Evolutionary conservation across 78 protist species (phyloP).

Genomic region (Speleostelium caveatum): DNA sequence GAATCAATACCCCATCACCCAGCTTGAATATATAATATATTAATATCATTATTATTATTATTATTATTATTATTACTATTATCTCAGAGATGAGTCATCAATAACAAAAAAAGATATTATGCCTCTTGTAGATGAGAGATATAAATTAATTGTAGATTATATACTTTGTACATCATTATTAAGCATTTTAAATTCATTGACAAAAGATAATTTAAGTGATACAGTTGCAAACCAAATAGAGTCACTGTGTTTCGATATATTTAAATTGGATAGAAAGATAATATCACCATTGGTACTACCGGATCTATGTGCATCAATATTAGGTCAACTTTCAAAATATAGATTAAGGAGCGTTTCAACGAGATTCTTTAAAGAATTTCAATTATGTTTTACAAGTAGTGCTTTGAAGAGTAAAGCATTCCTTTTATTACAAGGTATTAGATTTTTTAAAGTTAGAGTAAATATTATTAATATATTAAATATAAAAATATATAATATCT

Average conservation of each 20-base stretch:
- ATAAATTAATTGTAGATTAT: conserved; percentile 73
- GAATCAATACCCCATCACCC: not conserved
- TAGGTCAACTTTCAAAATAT: conserved; percentile 65
- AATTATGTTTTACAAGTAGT: conserved; percentile 23
- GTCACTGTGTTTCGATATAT: conserved; percentile 56
- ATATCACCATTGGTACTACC: conserved; percentile 44
- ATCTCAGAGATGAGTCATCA: conserved; percentile 23
- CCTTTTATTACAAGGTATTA: conserved; percentile 60
- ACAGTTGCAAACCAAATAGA: conserved; percentile 51
- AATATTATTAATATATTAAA: conserved; percentile 10
- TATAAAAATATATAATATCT: too few species aligned
- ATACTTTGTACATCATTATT: conserved; percentile 59
- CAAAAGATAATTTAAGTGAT: conserved; percentile 55
- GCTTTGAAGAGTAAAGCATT: conserved; percentile 19
- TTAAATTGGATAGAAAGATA: conserved; percentile 39
- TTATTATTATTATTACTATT: not conserved
- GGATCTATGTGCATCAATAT: conserved; percentile 60
- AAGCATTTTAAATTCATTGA: conserved; percentile 34
- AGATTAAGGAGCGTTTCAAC: conserved; percentile 34
- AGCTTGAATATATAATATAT: not conserved
- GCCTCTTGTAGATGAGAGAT: conserved; percentile 68
- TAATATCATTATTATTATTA: not conserved
- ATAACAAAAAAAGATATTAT: conserved; percentile 52
- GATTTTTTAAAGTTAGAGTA: conserved; percentile 70
- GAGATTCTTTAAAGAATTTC: conserved; percentile 69